Base-by-base conservation (phyloP, 225 moss, liverwort and hornwort genomes). In the Asterella californica region DNA sequence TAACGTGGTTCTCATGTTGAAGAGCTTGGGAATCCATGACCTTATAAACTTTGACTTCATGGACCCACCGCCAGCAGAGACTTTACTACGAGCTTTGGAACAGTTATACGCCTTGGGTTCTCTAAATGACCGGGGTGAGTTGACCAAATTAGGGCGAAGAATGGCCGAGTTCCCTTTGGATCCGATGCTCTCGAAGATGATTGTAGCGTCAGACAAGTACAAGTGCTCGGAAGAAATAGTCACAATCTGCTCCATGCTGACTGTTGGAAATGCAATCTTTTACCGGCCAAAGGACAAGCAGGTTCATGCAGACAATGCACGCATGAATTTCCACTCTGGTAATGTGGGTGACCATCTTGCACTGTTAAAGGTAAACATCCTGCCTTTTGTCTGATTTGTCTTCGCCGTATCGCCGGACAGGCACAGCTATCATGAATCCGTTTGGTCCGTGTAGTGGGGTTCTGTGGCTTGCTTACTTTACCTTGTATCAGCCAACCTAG, bases 161-260 rank as follows among this genome's bases (percentile, higher is more conserved):
- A 99, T 99, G 99, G 99, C 95, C 0, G 95, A 95, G 72, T 95
- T 99, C 82, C 95, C 99, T 2, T 84, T 93, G 89, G 95, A 99
- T 78, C 95, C 99, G 0, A 99, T 95, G 95, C 86, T 99, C 0
- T 99, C 99, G 25, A 99, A 99, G 84, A 92, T 92, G 94, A 85
- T 99, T 83, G 92, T 99, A 76, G 94, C 93, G 30, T 95, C 97
- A 19, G 97, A 93, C 62, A 93, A 84, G 24, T 93, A 83, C 72
- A 85, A 92, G 42, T 99, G 97, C 64, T 87, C 93, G 25, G 93
- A 95, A 74, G 97, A 99, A 82, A 85, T 99, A 36, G 87, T 95
- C 72, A 91, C 91, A 32, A 90, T 95, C 29, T 93, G 92, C 86
- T 92, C 97, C 10, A 99, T 99, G 97, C 75, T 99, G 11, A 95